phyloP scores from a whole-genome alignment of 2,329 filamentous ascomycete genomes.

The Coniella lustricola region DNA sequence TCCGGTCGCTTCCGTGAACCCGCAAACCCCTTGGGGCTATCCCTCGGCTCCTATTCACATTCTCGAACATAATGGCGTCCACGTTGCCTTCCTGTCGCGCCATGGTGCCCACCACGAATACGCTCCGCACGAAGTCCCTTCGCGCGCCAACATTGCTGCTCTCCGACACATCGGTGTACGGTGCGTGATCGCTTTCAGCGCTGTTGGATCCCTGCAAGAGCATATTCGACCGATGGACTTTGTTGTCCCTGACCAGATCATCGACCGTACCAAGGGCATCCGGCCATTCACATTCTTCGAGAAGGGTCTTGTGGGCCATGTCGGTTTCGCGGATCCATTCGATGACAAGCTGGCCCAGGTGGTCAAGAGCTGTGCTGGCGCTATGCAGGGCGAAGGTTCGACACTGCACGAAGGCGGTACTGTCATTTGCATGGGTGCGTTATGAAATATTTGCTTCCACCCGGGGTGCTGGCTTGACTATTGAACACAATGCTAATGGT shows the following conservation, averaged over 20 bases:
- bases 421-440: constrained; percentile 82
- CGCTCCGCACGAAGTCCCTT: constrained; percentile 90
- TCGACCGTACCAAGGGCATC: constrained; percentile 93
- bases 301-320: constrained; percentile 83
- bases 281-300: constrained; percentile 95
- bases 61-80: constrained; percentile 74
- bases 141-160: constrained; percentile 96
- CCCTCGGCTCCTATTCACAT: constrained; percentile 74
- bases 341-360: constrained; percentile 70
- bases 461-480: neutral
- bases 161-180: constrained; percentile 83
- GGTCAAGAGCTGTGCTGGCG: constrained; percentile 66
- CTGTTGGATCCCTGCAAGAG: constrained; percentile 87
- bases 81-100: constrained; percentile 88
- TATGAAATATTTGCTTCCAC: neutral
- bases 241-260: constrained; percentile 90
- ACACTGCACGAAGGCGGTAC: constrained; percentile 77
- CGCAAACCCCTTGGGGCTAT: constrained; percentile 80
- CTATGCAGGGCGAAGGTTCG: constrained; percentile 77
- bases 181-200: constrained; percentile 88
- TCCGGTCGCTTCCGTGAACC: constrained; percentile 70
- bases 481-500: neutral
- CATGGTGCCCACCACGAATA: constrained; percentile 85
- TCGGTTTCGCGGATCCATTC: constrained; percentile 94
- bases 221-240: constrained; percentile 95